Evolutionary conservation across 202 grass and related monocot genomes (phyloP), one percentile per base, ranked within the genome.

Genomic region (Brachypodium distachyon): DNA sequence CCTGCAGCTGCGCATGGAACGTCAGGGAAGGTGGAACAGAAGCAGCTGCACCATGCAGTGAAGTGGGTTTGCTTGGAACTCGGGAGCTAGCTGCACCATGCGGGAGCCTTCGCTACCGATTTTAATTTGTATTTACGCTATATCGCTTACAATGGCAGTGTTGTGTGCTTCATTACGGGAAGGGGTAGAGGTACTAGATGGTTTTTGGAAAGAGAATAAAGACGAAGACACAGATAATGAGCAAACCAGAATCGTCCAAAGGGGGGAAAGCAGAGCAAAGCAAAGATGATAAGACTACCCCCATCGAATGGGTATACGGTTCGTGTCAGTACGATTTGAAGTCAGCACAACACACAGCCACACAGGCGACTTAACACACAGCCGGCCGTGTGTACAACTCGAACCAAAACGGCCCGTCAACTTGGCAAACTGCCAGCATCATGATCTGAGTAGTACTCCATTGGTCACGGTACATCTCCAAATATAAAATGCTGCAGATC

Each of bases 401-500:
- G 44, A 66, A 22, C 40, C 17, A 6, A 21, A 41, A 5, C n/a
- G n/a, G 50, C 36, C 11, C 76, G 34, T 3, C 48, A 68, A 16
- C 36, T 33, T 31, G 40, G 13, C 25, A 44, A 43, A 14, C 13
- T 41, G 7, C 34, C 34, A 56, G 1, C 21, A 19, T 3, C 36
- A 54, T 40, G 12, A 12, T 5, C 42, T 0, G 52, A 17, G n/a
- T 18, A 17, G n/a, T 18, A 19, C 34, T 22, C 16, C 27, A 78
- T 32, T 43, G 47, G 37, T 3, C 34, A 25, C 31, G 49, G 2
- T 31, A 67, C 50, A 58, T 43, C 55, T 44, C 5, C 71, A 23
- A 36, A 67, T 37, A 75, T 52, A 72, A 9, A 33, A 61, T 43
- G 42, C 21, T 38, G 36, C 52, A 3, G 74, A 83, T 87, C 69